Base-by-base conservation (phyloP, 306 rosid species). In the Fragaria iinumae region DNA sequence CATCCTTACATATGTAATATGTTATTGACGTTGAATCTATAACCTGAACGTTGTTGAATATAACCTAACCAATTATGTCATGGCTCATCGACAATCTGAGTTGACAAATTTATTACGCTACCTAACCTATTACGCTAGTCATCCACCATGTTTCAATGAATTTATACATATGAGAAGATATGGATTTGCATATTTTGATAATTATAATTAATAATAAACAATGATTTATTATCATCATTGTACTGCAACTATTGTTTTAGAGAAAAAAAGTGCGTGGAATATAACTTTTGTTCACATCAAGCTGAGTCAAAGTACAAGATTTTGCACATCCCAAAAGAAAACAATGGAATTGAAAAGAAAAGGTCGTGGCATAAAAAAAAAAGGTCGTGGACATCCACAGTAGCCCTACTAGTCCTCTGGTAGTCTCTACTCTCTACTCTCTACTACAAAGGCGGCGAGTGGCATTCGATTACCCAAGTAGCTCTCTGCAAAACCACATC, bases 391-490 rank as follows among this genome's bases (percentile, higher is more conserved):
- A 20, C 11, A 52, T 52, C 21, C 59, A 52, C 59, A 55, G 25
- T 53, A 53, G 25, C 25, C 59, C n/a, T 20, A 47, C 27, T 55
- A 55, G 1, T n/a, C 11, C 13, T 55, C 62, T 55, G 4, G 29
- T 21, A 55, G 27, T n/a, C 12, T 55, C 14, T 11, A 43, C 7
- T 6, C 12, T 55, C 14, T 11, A 43, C 7, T 6, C 5, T 55
- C 14, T 25, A 43, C 7, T 6, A 7, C 23, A 20, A 23, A 7
- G 20, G 21, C 21, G 59, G n/a, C 57, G 77, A 49, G 83, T 78
- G 89, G 87, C 76, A 7, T 57, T 60, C 72, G n/a, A 75, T 45
- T 78, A 47, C 70, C 83, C 89, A 86, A 80, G 89, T 83, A 55
- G 81, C 83, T 53, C 56, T 47, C 60, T 78, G 43, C 23, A 49